Evolutionary conservation across 768 basidiomycete genomes (phyloP), one percentile per base, ranked within the genome.

Genomic region (Tylopilus vinaceipallidus): DNA sequence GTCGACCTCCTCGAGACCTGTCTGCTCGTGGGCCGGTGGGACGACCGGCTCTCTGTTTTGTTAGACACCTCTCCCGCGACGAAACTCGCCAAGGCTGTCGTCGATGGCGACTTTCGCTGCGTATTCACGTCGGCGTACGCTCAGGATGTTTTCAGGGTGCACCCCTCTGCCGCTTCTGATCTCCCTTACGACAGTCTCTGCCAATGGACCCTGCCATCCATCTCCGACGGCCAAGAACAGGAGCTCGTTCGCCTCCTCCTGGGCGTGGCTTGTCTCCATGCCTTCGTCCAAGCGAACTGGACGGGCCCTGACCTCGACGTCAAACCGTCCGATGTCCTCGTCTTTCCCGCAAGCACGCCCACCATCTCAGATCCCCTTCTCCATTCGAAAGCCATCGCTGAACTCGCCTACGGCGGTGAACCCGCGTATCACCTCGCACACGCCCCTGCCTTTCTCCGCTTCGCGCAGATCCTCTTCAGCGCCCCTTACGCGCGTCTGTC

Each of bases 221-320:
- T 61, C 9, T 38, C 61, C 4, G 69, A 73, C 42, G 66, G 69
- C 3, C 58, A 66, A 13, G 76, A 78, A 36, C 69, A 68, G 33
- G 88, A 88, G 64, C 59, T 86, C 19, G 52, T 76, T 32, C 77
- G 76, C 26, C 72, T 98, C 33, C 67, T 80, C 11, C 55, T 92
- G 10, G 91, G 82, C 0, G 76, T 95, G 10, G 84, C 92, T 6
- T 86, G 86, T 54, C 74, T 98, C 20, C 92, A 97, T 55, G 82
- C 90, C 0, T 99, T 95, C 71, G 75, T 94, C 5, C 97, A 99
- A 66, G 77, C 75, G 24, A 99, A 99, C 69, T 99, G 94, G 93
- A 98, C 95, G 0, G 97, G 97, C 6, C 97, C 97, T 3, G 79
- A 88, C 59, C 77, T 97, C 36, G 72, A 82, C 51, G 66, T 94